Evolutionary conservation across 306 rosid species (phyloP).

Genomic region (Vigna unguiculata): DNA sequence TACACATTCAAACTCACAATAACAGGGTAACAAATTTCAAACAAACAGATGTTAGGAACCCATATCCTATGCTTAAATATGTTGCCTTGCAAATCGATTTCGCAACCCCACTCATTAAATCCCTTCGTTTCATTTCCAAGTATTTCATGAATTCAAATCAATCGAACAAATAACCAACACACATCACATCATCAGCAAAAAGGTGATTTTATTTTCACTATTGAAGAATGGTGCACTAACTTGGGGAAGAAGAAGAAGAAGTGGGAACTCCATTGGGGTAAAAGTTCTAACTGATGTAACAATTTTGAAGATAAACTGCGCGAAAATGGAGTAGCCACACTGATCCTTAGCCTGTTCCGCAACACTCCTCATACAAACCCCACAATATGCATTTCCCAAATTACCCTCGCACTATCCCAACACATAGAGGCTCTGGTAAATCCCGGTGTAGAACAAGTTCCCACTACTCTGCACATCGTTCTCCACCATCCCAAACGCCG

Average conservation of each 20-base stretch:
- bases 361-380: slow-evolving; percentile 70
- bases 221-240: slow-evolving; percentile 36
- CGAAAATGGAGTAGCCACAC: slow-evolving; percentile 73
- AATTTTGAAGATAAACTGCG: slow-evolving; percentile 78
- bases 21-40: too few species aligned
- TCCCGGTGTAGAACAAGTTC: slow-evolving; percentile 73
- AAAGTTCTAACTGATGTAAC: slow-evolving; percentile 78
- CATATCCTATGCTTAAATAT: too few species aligned
- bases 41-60: too few species aligned
- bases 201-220: too few species aligned
- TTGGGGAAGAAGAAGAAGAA: slow-evolving; percentile 56
- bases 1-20: too few species aligned
- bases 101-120: slow-evolving; percentile 40
- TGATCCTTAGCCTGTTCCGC: slow-evolving; percentile 52
- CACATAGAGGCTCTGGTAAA: slow-evolving; percentile 69
- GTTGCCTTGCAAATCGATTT: slow-evolving; percentile 26
- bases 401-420: slow-evolving; percentile 90
- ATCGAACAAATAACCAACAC: not conserved
- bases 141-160: slow-evolving; percentile 15
- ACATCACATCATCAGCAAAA: too few species aligned
- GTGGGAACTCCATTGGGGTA: slow-evolving; percentile 78
- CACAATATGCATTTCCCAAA: slow-evolving; percentile 72
- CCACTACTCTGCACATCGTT: slow-evolving; percentile 66
- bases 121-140: slow-evolving; percentile 34
- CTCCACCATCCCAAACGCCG: slow-evolving; percentile 71